Evolutionary conservation across 495 filamentous ascomycete species (phyloP).

Genomic region (Xylaria telfairii): DNA sequence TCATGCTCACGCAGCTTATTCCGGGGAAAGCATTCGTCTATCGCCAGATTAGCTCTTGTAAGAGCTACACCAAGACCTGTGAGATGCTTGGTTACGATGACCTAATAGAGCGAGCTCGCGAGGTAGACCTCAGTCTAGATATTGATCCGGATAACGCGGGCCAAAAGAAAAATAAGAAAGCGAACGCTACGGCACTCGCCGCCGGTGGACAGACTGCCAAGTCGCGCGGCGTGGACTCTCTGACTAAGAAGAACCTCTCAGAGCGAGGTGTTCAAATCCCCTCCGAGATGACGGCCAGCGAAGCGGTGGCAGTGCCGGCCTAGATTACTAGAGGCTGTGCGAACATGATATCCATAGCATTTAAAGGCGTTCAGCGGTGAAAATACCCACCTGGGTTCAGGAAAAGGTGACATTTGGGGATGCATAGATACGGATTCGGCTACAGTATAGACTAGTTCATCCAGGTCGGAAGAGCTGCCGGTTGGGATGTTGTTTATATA

Average conservation of each 20-base stretch:
- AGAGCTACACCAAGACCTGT: slow-evolving; percentile 70
- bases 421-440: slow-evolving; percentile 9
- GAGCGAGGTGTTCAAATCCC: slow-evolving; percentile 35
- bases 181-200: slow-evolving; percentile 44
- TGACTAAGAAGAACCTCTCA: slow-evolving; percentile 39
- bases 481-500: background rate
- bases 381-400: background rate
- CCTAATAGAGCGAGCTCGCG: slow-evolving; percentile 61
- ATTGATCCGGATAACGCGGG: slow-evolving; percentile 56
- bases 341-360: slow-evolving; percentile 25
- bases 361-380: slow-evolving; percentile 31
- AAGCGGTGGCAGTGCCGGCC: slow-evolving; percentile 26
- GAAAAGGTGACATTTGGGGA: background rate
- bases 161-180: slow-evolving; percentile 43
- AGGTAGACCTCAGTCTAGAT: slow-evolving; percentile 68
- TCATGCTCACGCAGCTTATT: slow-evolving; percentile 79
- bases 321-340: slow-evolving; percentile 4
- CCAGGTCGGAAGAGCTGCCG: background rate
- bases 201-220: slow-evolving; percentile 42
- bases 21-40: slow-evolving; percentile 74
- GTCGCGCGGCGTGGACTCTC: slow-evolving; percentile 32
- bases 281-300: slow-evolving; percentile 18
- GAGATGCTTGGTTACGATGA: slow-evolving; percentile 66
- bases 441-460: background rate
- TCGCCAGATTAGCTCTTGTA: slow-evolving; percentile 58